Conservation (phyloP, 2,329 filamentous ascomycete genomes). For the Sporothrix pseudoabietina region DNA sequence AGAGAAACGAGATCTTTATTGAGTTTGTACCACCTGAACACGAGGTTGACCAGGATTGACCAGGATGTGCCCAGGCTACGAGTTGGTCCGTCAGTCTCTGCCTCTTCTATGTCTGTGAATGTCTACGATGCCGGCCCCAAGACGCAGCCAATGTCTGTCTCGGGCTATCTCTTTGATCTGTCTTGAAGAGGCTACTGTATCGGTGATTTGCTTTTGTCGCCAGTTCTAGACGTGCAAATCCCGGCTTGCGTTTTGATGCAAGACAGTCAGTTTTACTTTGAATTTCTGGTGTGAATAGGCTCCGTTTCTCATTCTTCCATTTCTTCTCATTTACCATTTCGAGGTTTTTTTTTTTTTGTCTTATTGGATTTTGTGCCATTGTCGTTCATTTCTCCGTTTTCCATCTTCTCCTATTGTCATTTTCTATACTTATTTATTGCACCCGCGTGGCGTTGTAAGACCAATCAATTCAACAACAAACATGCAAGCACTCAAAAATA, state of each 20-base stretch:
- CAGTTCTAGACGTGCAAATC: background rate
- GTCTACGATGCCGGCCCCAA: background rate
- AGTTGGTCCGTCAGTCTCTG: background rate
- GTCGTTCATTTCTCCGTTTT: background rate
- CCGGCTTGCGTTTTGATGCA: background rate
- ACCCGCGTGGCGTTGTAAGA: slow-evolving; percentile 1
- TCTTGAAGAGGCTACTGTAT: background rate
- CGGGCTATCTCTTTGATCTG: background rate
- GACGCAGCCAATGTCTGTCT: background rate
- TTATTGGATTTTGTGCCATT: background rate
- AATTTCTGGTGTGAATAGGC: background rate
- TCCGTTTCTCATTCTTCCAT: background rate
- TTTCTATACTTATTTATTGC: background rate
- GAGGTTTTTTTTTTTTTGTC: background rate
- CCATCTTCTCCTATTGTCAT: background rate
- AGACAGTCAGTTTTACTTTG: background rate
- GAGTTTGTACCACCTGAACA: slow-evolving; percentile 1
- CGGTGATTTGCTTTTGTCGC: background rate
- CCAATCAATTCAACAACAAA: background rate
- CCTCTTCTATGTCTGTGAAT: background rate
- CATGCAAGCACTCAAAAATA: background rate
- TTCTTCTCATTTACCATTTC: background rate
- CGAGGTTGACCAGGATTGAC: slow-evolving; percentile 1
- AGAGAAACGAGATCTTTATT: slow-evolving; percentile 9
- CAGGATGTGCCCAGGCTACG: slow-evolving; percentile 4